A percentile compares a stretch with the other conserved stretches of the same genome.
phyloP scores from a whole-genome alignment of 116 monocot genomes.

The Cymodocea nodosa region DNA sequence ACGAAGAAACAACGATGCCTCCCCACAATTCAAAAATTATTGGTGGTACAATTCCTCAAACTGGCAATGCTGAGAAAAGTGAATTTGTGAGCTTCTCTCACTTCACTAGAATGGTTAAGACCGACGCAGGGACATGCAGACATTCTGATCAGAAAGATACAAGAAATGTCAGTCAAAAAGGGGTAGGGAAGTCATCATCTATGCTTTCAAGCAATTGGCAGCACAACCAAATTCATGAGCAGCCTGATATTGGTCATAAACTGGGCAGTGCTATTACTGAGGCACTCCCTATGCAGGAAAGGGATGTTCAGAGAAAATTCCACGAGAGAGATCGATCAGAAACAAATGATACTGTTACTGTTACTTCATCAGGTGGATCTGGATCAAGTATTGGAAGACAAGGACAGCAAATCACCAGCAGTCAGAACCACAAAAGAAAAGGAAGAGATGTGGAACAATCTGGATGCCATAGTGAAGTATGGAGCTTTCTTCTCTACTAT shows the following conservation, averaged over 20 bases:
- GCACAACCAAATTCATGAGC: conserved; percentile 32
- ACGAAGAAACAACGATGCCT: conserved; percentile 18
- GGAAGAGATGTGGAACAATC: conserved; percentile 49
- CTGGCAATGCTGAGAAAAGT: neutral
- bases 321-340: conserved; percentile 13
- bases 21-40: conserved; percentile 20
- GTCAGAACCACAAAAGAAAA: conserved; percentile 18
- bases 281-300: neutral
- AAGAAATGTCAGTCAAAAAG: conserved; percentile 3
- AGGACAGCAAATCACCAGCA: conserved; percentile 16
- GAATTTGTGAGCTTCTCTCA: conserved; percentile 27
- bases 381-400: conserved; percentile 32
- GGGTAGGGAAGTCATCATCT: conserved; percentile 21
- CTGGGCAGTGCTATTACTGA: conserved; percentile 11
- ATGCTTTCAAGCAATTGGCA: conserved; percentile 30
- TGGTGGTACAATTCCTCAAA: conserved; percentile 1
- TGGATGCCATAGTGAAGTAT: conserved; percentile 65
- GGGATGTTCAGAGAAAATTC: conserved; percentile 9
- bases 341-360: conserved; percentile 19
- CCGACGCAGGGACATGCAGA: neutral
- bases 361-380: conserved; percentile 41
- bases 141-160: too few relatives aligned
- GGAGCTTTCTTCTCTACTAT: neutral
- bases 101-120: conserved; percentile 14
- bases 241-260: neutral